A percentile compares a stretch with the other conserved stretches of the same genome.
phyloP scores from a whole-genome alignment of 208 protist species.

The Leishmania tarentolae region DNA sequence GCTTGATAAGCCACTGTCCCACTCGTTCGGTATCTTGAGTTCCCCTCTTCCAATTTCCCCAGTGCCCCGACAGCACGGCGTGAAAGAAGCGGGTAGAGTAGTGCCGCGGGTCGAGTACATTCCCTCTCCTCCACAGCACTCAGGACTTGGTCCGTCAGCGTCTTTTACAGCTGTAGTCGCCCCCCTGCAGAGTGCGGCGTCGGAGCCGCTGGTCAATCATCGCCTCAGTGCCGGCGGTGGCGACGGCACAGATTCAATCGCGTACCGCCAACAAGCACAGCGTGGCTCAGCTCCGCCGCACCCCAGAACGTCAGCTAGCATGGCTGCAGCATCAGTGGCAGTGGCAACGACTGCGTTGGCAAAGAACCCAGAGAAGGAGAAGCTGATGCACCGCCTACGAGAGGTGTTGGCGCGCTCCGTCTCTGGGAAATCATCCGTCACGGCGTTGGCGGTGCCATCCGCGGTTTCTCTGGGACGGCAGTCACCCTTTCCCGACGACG shows the following conservation, averaged over 20 bases:
- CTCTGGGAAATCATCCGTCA: neutral
- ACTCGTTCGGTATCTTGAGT: neutral
- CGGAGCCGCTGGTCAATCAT: slow-evolving; percentile 6
- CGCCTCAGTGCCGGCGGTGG: neutral
- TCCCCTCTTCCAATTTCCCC: neutral
- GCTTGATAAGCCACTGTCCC: neutral
- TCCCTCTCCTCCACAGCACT: slow-evolving; percentile 8
- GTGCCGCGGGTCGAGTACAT: slow-evolving; percentile 11
- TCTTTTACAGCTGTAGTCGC: neutral
- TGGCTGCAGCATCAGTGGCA: neutral
- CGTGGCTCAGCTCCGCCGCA: neutral
- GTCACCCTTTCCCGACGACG: neutral
- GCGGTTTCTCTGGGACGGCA: neutral
- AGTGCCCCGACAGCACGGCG: neutral
- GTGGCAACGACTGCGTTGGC: neutral
- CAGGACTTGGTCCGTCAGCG: neutral
- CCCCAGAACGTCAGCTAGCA: neutral
- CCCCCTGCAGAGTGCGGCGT: slow-evolving; percentile 13
- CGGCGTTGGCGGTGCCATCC: slow-evolving; percentile 2
- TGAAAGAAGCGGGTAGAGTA: neutral
- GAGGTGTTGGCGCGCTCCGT: slow-evolving; percentile 11
- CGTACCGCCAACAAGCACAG: slow-evolving; percentile 5
- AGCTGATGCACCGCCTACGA: slow-evolving; percentile 27
- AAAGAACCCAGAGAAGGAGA: slow-evolving; percentile 10
- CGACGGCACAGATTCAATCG: neutral